Conservation (phyloP, 108 stramenopile species). For the Nitzschia sp. region DNA sequence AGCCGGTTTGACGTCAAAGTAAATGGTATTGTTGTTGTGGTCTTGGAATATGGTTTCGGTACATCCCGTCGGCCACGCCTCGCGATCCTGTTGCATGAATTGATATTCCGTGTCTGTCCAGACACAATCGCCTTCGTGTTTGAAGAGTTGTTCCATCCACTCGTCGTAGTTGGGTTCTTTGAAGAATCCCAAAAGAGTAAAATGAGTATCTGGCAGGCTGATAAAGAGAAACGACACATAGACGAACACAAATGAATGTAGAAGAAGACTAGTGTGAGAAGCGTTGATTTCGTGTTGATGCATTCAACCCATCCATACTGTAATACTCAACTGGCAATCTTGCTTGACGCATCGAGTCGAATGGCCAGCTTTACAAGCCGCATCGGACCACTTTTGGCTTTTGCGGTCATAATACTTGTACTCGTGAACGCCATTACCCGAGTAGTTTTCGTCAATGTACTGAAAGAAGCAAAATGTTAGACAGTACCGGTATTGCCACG, state of each 20-base stretch:
- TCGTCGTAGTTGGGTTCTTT: constrained; percentile 50
- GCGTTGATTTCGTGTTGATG: no score
- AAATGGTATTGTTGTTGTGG: constrained; percentile 12
- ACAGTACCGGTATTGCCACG: not conserved
- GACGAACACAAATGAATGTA: no score
- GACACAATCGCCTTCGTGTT: constrained; percentile 65
- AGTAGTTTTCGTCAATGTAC: constrained; percentile 59
- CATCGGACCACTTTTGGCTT: constrained; percentile 35
- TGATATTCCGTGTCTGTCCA: constrained; percentile 59
- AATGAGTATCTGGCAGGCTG: constrained; percentile 44
- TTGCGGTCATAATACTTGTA: constrained; percentile 51
- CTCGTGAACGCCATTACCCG: constrained; percentile 59
- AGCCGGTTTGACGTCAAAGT: constrained; percentile 56
- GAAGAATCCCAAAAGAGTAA: constrained; percentile 43
- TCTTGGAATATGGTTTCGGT: constrained; percentile 4
- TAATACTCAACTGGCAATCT: no score
- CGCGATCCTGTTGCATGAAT: constrained; percentile 34
- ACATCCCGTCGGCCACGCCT: constrained; percentile 49
- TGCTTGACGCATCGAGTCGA: constrained; percentile 64
- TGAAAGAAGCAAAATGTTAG: constrained; percentile 11
- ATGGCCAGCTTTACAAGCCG: constrained; percentile 20
- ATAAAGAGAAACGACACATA: no score
- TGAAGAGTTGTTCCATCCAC: constrained; percentile 77
- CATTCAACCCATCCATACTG: no score
- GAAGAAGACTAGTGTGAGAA: no score